These are phyloP conservation scores for Sugiyamaella novakii DNA, from an alignment of 1,139 yeast species.

Conservation along the genomic window DNA sequence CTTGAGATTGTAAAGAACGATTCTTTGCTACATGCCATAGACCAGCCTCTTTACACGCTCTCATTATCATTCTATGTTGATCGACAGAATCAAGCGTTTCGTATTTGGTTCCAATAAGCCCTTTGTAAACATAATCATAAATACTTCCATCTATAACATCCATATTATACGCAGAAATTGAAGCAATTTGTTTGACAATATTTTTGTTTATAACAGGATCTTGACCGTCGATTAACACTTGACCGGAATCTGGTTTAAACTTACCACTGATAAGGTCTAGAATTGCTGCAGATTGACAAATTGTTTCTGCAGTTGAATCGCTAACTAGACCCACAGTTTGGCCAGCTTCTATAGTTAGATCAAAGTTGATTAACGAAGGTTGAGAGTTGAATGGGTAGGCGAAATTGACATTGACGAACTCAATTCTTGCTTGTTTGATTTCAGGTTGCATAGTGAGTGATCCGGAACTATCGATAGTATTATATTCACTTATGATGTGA, in stretches of 20 bases:
- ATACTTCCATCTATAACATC: constrained; percentile 15
- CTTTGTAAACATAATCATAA: constrained; percentile 18
- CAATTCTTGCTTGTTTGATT: constrained; percentile 12
- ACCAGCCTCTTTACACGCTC: constrained; percentile 19
- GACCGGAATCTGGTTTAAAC: constrained; percentile 5
- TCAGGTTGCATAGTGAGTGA: neutral
- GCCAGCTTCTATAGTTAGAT: constrained; percentile 12
- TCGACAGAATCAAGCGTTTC: constrained; percentile 12
- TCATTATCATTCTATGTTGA: constrained; percentile 19
- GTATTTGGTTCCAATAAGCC: constrained; percentile 18
- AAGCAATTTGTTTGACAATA: constrained; percentile 5
- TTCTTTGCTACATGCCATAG: constrained; percentile 13
- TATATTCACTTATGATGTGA: neutral
- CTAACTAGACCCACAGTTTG: constrained; percentile 17
- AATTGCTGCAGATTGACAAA: constrained; percentile 11
- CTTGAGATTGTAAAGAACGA: constrained; percentile 12
- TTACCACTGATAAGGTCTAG: constrained; percentile 12
- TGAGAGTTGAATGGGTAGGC: constrained; percentile 4
- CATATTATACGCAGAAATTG: constrained; percentile 14
- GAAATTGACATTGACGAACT: constrained; percentile 13
- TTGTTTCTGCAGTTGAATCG: neutral
- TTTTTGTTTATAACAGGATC: constrained; percentile 5
- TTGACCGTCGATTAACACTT: constrained; percentile 12
- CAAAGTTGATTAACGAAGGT: constrained; percentile 5
- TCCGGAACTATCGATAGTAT: neutral